Conservation (phyloP, 2,329 filamentous ascomycete genomes). For the Penicillium sp. region DNA sequence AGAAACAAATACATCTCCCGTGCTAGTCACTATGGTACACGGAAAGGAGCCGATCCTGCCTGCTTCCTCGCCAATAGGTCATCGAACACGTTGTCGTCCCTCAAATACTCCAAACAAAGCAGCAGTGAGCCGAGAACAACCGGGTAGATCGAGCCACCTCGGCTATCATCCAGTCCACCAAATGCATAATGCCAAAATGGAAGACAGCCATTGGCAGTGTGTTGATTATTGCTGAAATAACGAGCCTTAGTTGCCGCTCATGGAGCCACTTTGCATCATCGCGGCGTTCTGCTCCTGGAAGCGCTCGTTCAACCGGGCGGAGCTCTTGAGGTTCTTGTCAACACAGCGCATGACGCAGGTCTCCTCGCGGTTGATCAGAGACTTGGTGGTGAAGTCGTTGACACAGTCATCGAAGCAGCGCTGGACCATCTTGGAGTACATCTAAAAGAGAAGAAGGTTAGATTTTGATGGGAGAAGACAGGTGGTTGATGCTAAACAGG, state of each 20-base stretch:
- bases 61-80: slow-evolving; percentile 11
- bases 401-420: slow-evolving; percentile 94
- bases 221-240: not conserved
- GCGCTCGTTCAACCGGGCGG: slow-evolving; percentile 84
- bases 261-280: slow-evolving; percentile 61
- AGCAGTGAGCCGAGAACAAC: not conserved
- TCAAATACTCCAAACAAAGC: not conserved
- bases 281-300: slow-evolving; percentile 75
- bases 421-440: slow-evolving; percentile 61
- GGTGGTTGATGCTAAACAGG: not conserved
- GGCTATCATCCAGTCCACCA: not conserved
- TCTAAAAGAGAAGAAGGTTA: slow-evolving; percentile 45
- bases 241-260: slow-evolving; percentile 38
- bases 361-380: slow-evolving; percentile 80
- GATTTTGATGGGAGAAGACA: not conserved
- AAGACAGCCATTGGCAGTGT: not conserved
- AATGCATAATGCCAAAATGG: not conserved
- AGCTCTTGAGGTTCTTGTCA: slow-evolving; percentile 91
- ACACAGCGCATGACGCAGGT: slow-evolving; percentile 93
- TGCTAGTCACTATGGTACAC: slow-evolving; percentile 28
- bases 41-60: slow-evolving; percentile 13
- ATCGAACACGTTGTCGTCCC: slow-evolving; percentile 1
- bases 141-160: not conserved
- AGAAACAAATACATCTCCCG: slow-evolving; percentile 12
- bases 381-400: slow-evolving; percentile 98